These are phyloP conservation scores for Gorgonomyces haynaldii DNA, from an alignment of 192 early-diverging fungal species.

Conservation along the genomic window DNA sequence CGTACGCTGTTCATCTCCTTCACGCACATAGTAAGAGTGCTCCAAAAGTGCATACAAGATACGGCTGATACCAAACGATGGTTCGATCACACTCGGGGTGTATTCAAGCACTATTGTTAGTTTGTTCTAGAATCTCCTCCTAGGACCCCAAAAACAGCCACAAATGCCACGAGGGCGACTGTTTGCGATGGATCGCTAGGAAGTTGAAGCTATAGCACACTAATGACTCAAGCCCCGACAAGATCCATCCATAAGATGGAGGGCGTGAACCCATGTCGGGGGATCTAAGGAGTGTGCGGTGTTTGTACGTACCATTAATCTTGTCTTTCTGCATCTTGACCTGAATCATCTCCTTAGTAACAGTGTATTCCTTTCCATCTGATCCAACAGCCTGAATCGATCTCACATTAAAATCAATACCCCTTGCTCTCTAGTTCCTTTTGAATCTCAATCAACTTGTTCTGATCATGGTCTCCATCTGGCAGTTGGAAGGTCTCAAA, in stretches of 20 bases:
- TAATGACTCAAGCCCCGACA: constrained; percentile 48
- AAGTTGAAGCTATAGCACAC: constrained; percentile 28
- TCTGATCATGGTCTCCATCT: constrained; percentile 25
- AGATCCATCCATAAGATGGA: too few relatives aligned
- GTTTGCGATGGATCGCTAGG: neutral
- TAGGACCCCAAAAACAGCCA: constrained; percentile 9
- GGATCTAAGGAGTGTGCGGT: constrained; percentile 48
- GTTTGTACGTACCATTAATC: constrained; percentile 34
- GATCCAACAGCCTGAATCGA: constrained; percentile 35
- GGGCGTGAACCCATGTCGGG: constrained; percentile 22
- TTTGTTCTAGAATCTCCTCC: neutral
- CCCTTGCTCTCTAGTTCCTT: constrained; percentile 11
- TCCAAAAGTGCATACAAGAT: constrained; percentile 94
- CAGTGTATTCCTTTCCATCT: constrained; percentile 52
- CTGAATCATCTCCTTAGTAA: constrained; percentile 43
- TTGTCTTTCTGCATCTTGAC: constrained; percentile 33
- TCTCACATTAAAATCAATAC: constrained; percentile 17
- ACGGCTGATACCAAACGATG: constrained; percentile 97
- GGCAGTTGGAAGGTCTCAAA: constrained; percentile 55
- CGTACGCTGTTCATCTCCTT: constrained; percentile 75
- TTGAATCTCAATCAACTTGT: constrained; percentile 32
- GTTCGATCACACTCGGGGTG: constrained; percentile 97
- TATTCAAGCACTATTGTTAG: constrained; percentile 68
- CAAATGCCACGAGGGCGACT: constrained; percentile 4
- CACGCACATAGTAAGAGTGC: constrained; percentile 84